Percentiles rank a stretch among this genome's conserved stretches.
These are phyloP conservation scores for Yarrowia osloensis DNA, from an alignment of 805 yeast species.

Conservation along the genomic window DNA sequence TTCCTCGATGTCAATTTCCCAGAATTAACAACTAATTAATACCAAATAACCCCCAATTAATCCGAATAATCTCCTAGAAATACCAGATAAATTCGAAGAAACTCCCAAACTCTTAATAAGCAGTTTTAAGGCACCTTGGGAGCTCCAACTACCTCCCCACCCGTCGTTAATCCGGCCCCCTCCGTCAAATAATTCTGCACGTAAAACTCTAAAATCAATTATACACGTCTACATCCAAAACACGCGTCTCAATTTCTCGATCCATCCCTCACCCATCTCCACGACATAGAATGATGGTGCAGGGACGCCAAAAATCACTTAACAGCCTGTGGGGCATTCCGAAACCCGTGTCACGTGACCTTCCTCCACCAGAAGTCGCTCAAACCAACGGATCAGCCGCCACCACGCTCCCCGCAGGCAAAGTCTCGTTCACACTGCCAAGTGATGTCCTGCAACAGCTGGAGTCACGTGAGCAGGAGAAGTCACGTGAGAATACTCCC, in stretches of 20 bases:
- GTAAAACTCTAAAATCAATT: not conserved
- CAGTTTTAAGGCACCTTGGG: no score
- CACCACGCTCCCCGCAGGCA: not conserved
- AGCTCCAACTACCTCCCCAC: not conserved
- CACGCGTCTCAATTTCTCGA: conserved; percentile 2
- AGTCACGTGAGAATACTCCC: not conserved
- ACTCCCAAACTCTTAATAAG: no score
- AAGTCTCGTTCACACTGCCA: not conserved
- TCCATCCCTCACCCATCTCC: not conserved
- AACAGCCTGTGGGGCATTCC: conserved; percentile 15
- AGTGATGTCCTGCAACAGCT: not conserved
- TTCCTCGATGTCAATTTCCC: no score
- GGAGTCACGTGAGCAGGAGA: not conserved
- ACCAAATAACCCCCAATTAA: no score
- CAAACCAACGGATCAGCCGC: not conserved
- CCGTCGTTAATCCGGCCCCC: no score
- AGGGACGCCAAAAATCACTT: conserved; percentile 24
- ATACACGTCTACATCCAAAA: not conserved
- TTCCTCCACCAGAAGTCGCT: not conserved
- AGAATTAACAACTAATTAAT: no score
- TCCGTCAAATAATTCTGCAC: not conserved
- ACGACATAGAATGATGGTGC: conserved; percentile 1
- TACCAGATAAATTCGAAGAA: no score
- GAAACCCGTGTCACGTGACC: not conserved
- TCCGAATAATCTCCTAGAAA: no score